Base-by-base conservation (phyloP, 148 eudicot species). In the Salicornia ramosissima region DNA sequence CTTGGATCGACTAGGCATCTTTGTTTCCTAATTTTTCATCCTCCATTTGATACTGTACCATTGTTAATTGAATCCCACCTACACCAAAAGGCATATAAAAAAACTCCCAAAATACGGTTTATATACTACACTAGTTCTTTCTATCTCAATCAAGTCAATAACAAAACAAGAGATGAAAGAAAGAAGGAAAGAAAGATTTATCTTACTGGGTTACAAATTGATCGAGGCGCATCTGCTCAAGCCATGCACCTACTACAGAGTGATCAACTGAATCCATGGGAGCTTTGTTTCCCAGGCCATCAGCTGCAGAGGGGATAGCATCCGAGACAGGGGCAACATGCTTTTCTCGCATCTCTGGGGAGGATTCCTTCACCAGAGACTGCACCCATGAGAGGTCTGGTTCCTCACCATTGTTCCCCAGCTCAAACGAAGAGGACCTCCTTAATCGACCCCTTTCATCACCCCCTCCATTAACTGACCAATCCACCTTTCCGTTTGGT, bases 361-460 rank as follows among this genome's bases (percentile, higher is more conserved):
- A 83, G 42, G 90, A 81, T 76, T 88, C 90, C 70, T 88, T 88
- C 49, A 88, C 94, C 72, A 88, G 78, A 1, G 90, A 84, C 64
- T 86, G 94, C 34, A 88, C 90, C 94, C 94, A 86, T 10, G 94
- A 86, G 24, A 86, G 73, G 65, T 88, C 94, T 19, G 94, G 94
- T 71, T 84, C 90, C 43, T 83, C 87, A 4, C 80, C 86, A 10
- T 81, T 80, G 70, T 62, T 74, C 21, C 70, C 74, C 19, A 60
- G 79, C 75, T 86, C 90, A 68, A 79, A 69, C 0, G 89, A 85
- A 10, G 88, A 71, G 6, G 92, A 83, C 42, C 79, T 78, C 29
- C 73, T 49, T 69, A 86, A 21, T 26, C 58, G 28, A 68, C 77
- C 79, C 8, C 72, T 46, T 21, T 72, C 87, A 30, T 72, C 79